Evolutionary conservation across 768 basidiomycete species (phyloP), one percentile per base, ranked within the genome.

Genomic region (Podaxis sp.): DNA sequence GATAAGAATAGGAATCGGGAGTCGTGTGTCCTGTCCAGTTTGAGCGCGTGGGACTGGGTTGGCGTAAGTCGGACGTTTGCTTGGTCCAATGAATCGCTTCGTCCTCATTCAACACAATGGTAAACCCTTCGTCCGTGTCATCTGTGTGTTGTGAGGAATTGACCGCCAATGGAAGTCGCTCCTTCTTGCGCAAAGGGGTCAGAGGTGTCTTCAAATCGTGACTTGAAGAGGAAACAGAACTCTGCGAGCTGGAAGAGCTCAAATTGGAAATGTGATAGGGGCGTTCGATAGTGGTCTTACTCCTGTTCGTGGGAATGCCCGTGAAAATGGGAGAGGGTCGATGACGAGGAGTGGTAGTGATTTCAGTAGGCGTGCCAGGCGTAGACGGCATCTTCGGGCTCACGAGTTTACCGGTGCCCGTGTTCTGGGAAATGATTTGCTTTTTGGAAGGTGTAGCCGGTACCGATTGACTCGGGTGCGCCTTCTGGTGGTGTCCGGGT

Each of bases 1-100:
- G 20, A 17, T 54, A 20, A 55, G 53, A 26, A 38, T 20, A 48
- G 41, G 60, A 55, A 24, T 24, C 22, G 36, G 37, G 5, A n/a
- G 37, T 22, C 37, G 7, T 24, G 26, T 53, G 24, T 40, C 38
- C 59, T 55, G 53, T 22, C 52, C 44, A 55, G 11, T 28, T 55
- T 11, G 60, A n/a, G 33, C 60, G 60, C 30, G 53, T 62, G 20
- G 60, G 60, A 48, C 60, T 62, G 3, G 30, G 60, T 48, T 55
- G 58, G 36, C 58, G 52, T 46, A 62, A 33, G 37, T 62, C 60
- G 7, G 60, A 54, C 33, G 60, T 62, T 54, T 61, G 60, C 36
- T 61, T 61, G 4, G 60, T 61, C 41, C 53, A 54, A 37, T 62
- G 60, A 15, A 55, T 37, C 22, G 53, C 60, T 11, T 62, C 60